Percentiles rank a stretch among this genome's conserved stretches.
These are phyloP conservation scores for Microsporum canis DNA, from an alignment of 2,329 filamentous ascomycete genomes.

Conservation along the genomic window DNA sequence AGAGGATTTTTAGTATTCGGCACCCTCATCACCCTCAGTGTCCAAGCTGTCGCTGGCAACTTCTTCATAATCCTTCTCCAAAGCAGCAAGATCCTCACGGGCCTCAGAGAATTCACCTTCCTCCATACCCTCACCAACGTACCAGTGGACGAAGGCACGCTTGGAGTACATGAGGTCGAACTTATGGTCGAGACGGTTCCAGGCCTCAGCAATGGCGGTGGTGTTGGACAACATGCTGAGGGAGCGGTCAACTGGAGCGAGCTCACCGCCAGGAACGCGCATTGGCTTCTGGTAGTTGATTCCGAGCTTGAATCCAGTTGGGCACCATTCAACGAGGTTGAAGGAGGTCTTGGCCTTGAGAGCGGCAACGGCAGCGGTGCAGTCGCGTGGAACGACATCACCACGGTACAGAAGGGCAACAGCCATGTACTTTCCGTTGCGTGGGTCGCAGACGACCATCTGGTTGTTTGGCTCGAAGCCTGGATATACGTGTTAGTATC, in stretches of 20 bases:
- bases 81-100: constrained; percentile 91
- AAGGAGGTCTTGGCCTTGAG: constrained; percentile 99
- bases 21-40: constrained; percentile 47
- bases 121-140: constrained; percentile 99
- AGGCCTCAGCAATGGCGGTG: constrained; percentile 95
- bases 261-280: constrained; percentile 90
- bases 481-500: constrained; percentile 48
- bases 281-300: constrained; percentile 99
- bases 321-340: constrained; percentile 99
- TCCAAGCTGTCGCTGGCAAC: constrained; percentile 62
- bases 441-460: constrained; percentile 99
- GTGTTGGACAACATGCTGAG: constrained; percentile 96
- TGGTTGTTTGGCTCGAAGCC: constrained; percentile 99
- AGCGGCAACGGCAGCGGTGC: constrained; percentile 80
- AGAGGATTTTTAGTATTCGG: constrained; percentile 24
- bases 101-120: constrained; percentile 99
- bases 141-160: constrained; percentile 99
- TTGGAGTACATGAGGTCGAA: constrained; percentile 99
- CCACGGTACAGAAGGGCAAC: constrained; percentile 96
- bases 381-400: constrained; percentile 94
- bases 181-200: constrained; percentile 91
- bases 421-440: constrained; percentile 99
- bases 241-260: constrained; percentile 95
- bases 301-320: constrained; percentile 99
- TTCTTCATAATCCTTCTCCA: constrained; percentile 98